Evolutionary conservation across 1,284 basidiomycete genomes (phyloP), one percentile per base, ranked within the genome.

Genomic region (Pyrrhoderma noxium): DNA sequence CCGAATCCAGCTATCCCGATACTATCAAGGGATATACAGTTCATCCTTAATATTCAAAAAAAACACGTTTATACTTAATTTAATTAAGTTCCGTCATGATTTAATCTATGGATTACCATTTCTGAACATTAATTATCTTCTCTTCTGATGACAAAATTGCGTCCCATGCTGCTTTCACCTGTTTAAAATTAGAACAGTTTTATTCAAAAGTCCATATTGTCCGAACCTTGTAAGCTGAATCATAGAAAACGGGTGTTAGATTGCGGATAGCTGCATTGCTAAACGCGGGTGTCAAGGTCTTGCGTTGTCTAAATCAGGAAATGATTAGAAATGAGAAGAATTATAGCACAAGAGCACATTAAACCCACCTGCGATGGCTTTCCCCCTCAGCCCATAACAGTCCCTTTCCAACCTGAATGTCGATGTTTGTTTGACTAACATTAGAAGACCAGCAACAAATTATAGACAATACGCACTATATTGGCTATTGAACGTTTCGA

Each of bases 1-100:
- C 74, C 73, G 57, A 83, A 74, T 0, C 72, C 71, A 0, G 77
- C 76, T 45, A 81, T 77, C 1, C 81, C 79, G 49, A 82, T 70
- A 2, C 72, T 73, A 60, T 82, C 79, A 5, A 81, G 68, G 0
- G 76, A 69, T 18, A 76, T 63, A 18, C 62, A 64, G 55, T 76
- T 76, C 74, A 76, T 75, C 72, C 76, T 69, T n/a, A 2, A n/a
- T n/a, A n/a, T n/a, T n/a, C n/a, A n/a, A n/a, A n/a, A n/a, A n/a
- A n/a, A n/a, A n/a, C n/a, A n/a, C n/a, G n/a, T n/a, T n/a, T n/a
- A n/a, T n/a, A n/a, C n/a, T n/a, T n/a, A n/a, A n/a, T n/a, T n/a
- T n/a, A n/a, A n/a, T n/a, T n/a, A n/a, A n/a, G n/a, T n/a, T n/a
- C n/a, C n/a, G n/a, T n/a, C n/a, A n/a, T n/a, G n/a, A n/a, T n/a